A percentile compares a stretch with the other conserved stretches of the same genome.
These are phyloP conservation scores for Alloteropsis semialata DNA, from an alignment of 176 grass and related monocot genomes.

Conservation along the genomic window DNA sequence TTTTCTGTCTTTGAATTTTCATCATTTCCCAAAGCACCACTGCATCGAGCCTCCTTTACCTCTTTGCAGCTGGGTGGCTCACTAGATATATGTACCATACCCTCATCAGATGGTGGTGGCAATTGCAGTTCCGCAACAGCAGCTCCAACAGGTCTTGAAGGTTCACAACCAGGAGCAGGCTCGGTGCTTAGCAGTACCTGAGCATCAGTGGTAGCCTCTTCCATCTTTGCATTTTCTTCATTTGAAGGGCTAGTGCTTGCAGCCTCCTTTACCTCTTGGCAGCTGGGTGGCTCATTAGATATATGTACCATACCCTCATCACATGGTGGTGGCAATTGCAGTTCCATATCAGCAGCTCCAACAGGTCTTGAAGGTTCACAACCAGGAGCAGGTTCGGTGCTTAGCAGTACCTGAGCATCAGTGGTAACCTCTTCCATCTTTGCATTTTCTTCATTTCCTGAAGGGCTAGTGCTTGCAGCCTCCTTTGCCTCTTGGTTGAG, in stretches of 20 bases:
- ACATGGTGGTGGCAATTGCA: not conserved
- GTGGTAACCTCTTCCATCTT: not conserved
- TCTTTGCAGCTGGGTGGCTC: slow-evolving; percentile 9
- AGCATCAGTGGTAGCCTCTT: not conserved
- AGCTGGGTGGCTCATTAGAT: not conserved
- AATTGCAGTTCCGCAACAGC: not conserved
- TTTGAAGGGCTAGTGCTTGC: not conserved
- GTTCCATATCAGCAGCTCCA: not conserved
- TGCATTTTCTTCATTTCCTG: not conserved
- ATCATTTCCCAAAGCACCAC: not conserved
- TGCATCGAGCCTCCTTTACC: not conserved
- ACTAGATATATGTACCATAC: not conserved
- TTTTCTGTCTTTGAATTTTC: not conserved
- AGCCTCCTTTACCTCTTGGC: slow-evolving; percentile 2
- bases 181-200: not conserved
- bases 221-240: not conserved
- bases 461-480: not conserved
- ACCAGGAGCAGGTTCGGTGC: not conserved
- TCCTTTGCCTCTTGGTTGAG: not conserved
- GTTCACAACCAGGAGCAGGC: not conserved
- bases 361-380: not conserved
- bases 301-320: not conserved
- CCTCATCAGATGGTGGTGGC: not conserved
- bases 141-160: not conserved
- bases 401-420: not conserved